Evolutionary conservation across 2,329 filamentous ascomycete species (phyloP), one percentile per base, ranked within the genome.

Genomic region (Neopestalotiopsis sp.): DNA sequence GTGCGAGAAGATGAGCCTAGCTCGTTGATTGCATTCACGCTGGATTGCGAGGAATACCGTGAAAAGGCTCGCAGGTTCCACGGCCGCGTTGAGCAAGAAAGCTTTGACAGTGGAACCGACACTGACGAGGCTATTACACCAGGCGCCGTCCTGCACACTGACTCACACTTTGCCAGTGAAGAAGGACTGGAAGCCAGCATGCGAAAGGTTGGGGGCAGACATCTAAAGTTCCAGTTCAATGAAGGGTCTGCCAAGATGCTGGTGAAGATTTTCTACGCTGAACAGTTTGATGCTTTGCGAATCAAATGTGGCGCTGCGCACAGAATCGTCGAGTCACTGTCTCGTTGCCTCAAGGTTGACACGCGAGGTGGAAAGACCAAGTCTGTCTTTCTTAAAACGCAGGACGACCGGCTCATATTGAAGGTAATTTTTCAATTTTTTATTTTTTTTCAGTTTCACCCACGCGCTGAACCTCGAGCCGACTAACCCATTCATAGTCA

Each of bases 221-320:
- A 99, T 79, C 90, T 98, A 73, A 97, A 97, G 77, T 99, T 98
- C 78, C 94, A 97, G 70, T 99, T 98, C 81, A 91, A 92, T 34
- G 95, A 98, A 78, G 94, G 95, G 0, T 91, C 93, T n/a, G 95
- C 97, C 3, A 94, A 92, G 75, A 97, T 98, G 88, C 92, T 95
- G 64, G 98, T 97, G 85, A 99, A 99, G 81, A 96, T 99, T 61
- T 98, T 99, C 81, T 99, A 97, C 76, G 96, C 96, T 0, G 96
- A 98, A 79, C 96, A 98, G 72, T 99, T 99, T 74, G 96, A 99
- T 81, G 96, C 96, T 3, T 87, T 99, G 53, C 90, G 96, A 68
- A 89, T 93, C 68, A 98, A 97, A 80, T 98, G 95, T 73, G 95
- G 95, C 17, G 92, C 98, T 9, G 91, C 94, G 1, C 95, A 98